Conservation (phyloP, 257 asterid species). For the Gynochthodes officinalis region DNA sequence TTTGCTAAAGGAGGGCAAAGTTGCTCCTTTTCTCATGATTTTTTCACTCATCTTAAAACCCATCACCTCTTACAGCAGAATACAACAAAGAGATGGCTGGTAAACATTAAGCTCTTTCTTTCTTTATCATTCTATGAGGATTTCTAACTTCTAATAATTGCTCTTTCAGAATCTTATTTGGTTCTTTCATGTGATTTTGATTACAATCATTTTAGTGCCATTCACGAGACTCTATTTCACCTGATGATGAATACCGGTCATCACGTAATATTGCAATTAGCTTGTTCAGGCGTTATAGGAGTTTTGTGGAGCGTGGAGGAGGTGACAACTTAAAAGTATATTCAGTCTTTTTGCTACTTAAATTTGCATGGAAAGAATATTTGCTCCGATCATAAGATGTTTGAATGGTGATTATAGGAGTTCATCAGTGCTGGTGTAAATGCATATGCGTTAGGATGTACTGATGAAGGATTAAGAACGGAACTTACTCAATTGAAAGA, state of each 20-base stretch:
- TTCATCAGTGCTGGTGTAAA: slow-evolving; percentile 92
- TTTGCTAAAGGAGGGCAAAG: slow-evolving; percentile 36
- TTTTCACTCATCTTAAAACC: slow-evolving; percentile 37
- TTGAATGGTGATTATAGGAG: slow-evolving; percentile 52
- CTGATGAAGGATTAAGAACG: slow-evolving; percentile 70
- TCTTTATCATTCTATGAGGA: neutral
- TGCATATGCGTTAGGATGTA: slow-evolving; percentile 92
- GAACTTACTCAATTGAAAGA: slow-evolving; percentile 79
- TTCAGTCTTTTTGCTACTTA: slow-evolving; percentile 23
- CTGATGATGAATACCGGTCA: slow-evolving; percentile 83
- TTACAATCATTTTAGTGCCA: slow-evolving; percentile 46
- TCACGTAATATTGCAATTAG: slow-evolving; percentile 92
- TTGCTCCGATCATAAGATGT: slow-evolving; percentile 11
- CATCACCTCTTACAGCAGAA: slow-evolving; percentile 40
- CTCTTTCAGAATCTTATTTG: neutral
- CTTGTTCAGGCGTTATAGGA: slow-evolving; percentile 79
- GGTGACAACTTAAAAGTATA: slow-evolving; percentile 93
- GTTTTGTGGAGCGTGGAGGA: slow-evolving; percentile 89
- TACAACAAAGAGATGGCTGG: slow-evolving; percentile 73
- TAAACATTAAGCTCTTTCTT: slow-evolving; percentile 23
- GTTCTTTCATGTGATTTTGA: slow-evolving; percentile 4
- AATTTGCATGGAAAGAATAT: slow-evolving; percentile 6
- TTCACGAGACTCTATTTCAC: slow-evolving; percentile 62
- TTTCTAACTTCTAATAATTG: neutral
- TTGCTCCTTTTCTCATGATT: slow-evolving; percentile 38